Base-by-base conservation (phyloP, 2,329 filamentous ascomycete species). In the Coniochaeta prunicola region DNA sequence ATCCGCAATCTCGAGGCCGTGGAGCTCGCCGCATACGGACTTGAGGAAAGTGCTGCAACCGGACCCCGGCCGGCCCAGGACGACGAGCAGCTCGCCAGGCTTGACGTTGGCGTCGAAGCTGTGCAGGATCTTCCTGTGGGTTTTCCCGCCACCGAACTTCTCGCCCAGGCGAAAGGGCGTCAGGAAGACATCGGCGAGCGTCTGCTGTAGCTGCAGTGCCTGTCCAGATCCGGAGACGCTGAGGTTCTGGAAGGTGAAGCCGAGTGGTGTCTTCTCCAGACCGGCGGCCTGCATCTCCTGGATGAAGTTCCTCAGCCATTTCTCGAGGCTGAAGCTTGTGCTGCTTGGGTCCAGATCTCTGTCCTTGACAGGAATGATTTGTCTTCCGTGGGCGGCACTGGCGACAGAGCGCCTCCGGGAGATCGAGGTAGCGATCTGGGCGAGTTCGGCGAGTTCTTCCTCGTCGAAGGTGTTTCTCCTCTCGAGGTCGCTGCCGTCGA, bases 161-260 rank as follows among this genome's bases (percentile, higher is more conserved):
- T 89, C 82, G 1, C 80, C 76, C 0, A 83, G 67, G 1, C 83
- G 77, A 24, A 89, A 71, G 0, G 85, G 88, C 0, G 81, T 76
- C 60, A 81, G 69, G 24, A 89, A 68, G 8, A 84, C 71, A 1
- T 84, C 85, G 2, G 76, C 78, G 3, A 91, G 85, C 2, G 83
- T 90, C 58, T 85, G 77, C 67, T 92, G 89, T 1, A 90, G 74
- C 62, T 90, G 86, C 26, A 91, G 68, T 0, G 86, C 85, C 2
- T 81, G 79, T 0, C 87, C 88, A 0, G 85, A 85, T 0, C 88
- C 88, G 6, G 78, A 86, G 0, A 91, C 85, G 59, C 81, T 82
- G 34, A 91, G 77, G 57, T 88, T 78, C 60, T 83, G 83, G 73
- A 85, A 90, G 0, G 81, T 80, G 7, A 90, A 76, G 3, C 86